Conservation (phyloP, 2,329 filamentous ascomycete species). For the Fulvia fulva region DNA sequence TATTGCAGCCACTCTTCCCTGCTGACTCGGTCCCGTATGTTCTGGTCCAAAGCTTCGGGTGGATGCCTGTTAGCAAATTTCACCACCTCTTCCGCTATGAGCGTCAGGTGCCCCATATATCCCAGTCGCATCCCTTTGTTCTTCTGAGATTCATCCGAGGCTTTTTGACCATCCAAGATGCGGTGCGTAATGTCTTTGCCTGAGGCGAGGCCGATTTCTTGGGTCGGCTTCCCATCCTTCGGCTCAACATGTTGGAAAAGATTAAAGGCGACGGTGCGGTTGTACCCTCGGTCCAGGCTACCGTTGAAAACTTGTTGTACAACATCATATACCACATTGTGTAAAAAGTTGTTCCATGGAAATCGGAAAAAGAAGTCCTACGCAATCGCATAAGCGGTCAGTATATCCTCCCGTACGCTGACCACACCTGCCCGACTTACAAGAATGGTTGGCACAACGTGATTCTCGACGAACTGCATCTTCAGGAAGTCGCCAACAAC, state of each 20-base stretch:
- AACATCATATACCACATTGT: conserved; percentile 98
- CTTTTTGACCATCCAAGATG: conserved; percentile 84
- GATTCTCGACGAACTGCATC: conserved; percentile 91
- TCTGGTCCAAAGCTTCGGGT: conserved; percentile 77
- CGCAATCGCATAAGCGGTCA: conserved; percentile 5
- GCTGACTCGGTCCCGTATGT: conserved; percentile 83
- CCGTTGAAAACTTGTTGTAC: conserved; percentile 99
- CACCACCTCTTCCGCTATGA: conserved; percentile 96
- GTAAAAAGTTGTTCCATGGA: conserved; percentile 98
- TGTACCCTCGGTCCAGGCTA: conserved; percentile 93
- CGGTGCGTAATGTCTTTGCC: conserved; percentile 83
- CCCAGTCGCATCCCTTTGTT: conserved; percentile 86
- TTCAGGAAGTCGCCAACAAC: conserved; percentile 95
- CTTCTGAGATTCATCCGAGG: conserved; percentile 79
- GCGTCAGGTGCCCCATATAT: conserved; percentile 96
- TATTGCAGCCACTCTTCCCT: conserved; percentile 90
- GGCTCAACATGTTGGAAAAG: conserved; percentile 56
- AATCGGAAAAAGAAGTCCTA: conserved; percentile 98
- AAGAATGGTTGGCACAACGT: conserved; percentile 90
- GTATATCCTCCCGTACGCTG: not conserved
- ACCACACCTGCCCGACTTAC: conserved; percentile 51
- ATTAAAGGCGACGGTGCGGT: conserved; percentile 82
- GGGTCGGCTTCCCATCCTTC: conserved; percentile 19
- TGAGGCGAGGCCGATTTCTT: conserved; percentile 45
- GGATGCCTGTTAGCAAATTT: conserved; percentile 96